These are phyloP conservation scores for Flaveria linearis DNA, from an alignment of 129 eudicot species.

Conservation along the genomic window DNA sequence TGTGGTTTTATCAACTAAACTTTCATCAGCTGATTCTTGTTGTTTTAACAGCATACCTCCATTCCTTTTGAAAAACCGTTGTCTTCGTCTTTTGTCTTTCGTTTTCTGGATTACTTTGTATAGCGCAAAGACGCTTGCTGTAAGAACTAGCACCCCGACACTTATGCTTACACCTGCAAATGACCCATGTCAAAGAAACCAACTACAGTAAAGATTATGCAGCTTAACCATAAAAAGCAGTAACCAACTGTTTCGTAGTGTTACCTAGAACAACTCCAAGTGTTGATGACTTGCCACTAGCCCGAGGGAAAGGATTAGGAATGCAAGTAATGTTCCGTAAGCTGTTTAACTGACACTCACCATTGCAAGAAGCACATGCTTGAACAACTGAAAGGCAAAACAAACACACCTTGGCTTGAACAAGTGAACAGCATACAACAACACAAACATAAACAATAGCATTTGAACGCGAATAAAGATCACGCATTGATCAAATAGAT, in stretches of 20 bases:
- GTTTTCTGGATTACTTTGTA: slow-evolving; percentile 28
- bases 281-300: slow-evolving; percentile 13
- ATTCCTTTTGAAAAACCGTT: slow-evolving; percentile 23
- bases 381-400: slow-evolving; percentile 24
- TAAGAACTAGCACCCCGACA: slow-evolving; percentile 14
- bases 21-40: slow-evolving; percentile 26
- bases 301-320: neutral
- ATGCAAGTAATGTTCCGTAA: slow-evolving; percentile 7
- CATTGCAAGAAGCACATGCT: slow-evolving; percentile 8
- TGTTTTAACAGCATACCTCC: slow-evolving; percentile 21
- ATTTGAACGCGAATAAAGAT: neutral
- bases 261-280: slow-evolving; percentile 37
- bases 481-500: neutral
- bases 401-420: neutral
- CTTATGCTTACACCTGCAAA: slow-evolving; percentile 28
- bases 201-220: neutral
- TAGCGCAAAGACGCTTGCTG: slow-evolving; percentile 5
- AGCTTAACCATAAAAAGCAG: neutral
- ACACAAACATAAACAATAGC: slow-evolving; percentile 1
- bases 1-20: slow-evolving; percentile 26
- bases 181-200: neutral
- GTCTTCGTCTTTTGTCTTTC: slow-evolving; percentile 27
- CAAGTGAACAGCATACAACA: neutral
- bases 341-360: neutral
- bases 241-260: neutral